Evolutionary conservation across 2,329 filamentous ascomycete species (phyloP).

Genomic region (Chrysoporthe austroafricana): DNA sequence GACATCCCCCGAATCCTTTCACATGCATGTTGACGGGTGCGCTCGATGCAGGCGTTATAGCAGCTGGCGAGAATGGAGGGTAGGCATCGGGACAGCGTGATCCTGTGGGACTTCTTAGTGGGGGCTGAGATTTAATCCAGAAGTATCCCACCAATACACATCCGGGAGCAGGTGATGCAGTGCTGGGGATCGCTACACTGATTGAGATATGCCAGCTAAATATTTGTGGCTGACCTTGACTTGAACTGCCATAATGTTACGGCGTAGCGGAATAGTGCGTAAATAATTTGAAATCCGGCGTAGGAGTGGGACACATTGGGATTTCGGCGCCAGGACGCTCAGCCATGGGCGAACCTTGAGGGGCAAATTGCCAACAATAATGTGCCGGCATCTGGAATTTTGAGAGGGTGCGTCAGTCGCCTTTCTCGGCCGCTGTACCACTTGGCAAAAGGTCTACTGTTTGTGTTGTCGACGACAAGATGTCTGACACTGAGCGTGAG

Average conservation of each 20-base stretch:
- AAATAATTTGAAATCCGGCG: conserved; percentile 29
- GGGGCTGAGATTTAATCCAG: background rate
- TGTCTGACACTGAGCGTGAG: conserved; percentile 65
- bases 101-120: conserved; percentile 10
- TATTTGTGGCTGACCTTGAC: conserved; percentile 29
- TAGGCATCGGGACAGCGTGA: conserved; percentile 4
- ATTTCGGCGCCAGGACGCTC: conserved; percentile 34
- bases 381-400: conserved; percentile 12
- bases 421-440: conserved; percentile 37
- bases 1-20: background rate
- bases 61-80: background rate
- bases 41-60: background rate
- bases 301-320: conserved; percentile 42
- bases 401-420: background rate
- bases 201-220: conserved; percentile 31
- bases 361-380: background rate
- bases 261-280: conserved; percentile 33
- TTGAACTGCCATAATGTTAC: conserved; percentile 34
- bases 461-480: conserved; percentile 62
- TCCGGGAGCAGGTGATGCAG: background rate
- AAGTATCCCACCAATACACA: background rate
- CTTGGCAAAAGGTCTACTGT: conserved; percentile 39
- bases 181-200: background rate
- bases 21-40: conserved; percentile 2
- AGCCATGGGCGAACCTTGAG: background rate